These are phyloP conservation scores for Hydnum rufescens DNA, from an alignment of 768 basidiomycete genomes.

Conservation along the genomic window DNA sequence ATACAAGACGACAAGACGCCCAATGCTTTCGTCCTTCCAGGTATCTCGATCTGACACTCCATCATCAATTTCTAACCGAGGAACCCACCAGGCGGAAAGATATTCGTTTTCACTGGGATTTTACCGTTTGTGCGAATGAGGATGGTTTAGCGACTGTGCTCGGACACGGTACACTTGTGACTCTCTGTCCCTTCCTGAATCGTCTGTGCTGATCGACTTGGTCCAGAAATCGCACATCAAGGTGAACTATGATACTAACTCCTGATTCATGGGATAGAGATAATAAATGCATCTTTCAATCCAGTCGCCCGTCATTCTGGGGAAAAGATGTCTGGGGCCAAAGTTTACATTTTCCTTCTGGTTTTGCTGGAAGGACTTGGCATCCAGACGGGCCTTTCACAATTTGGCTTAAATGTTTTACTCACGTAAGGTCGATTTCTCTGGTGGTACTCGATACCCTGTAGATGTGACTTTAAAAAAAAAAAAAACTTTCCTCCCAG, in stretches of 20 bases:
- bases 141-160: constrained; percentile 69
- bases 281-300: constrained; percentile 5
- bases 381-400: constrained; percentile 21
- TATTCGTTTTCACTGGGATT: constrained; percentile 82
- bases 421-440: constrained; percentile 16
- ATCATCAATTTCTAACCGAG: not conserved
- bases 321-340: constrained; percentile 26
- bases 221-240: constrained; percentile 55
- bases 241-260: constrained; percentile 22
- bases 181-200: not conserved
- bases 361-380: constrained; percentile 32
- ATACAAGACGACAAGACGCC: constrained; percentile 48
- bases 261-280: not conserved
- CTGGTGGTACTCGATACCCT: not conserved
- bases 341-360: constrained; percentile 23
- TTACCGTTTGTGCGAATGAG: constrained; percentile 60
- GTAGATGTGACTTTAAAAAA: not conserved
- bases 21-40: constrained; percentile 63
- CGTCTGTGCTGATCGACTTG: not conserved
- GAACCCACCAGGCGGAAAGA: constrained; percentile 30
- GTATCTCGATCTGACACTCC: constrained; percentile 20
- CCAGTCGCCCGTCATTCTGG: constrained; percentile 37
- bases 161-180: constrained; percentile 43
- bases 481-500: constrained; percentile 16
- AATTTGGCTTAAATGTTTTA: constrained; percentile 27